Evolutionary conservation across 768 basidiomycete species (phyloP), one percentile per base, ranked within the genome.

Genomic region (Mycena amicta): DNA sequence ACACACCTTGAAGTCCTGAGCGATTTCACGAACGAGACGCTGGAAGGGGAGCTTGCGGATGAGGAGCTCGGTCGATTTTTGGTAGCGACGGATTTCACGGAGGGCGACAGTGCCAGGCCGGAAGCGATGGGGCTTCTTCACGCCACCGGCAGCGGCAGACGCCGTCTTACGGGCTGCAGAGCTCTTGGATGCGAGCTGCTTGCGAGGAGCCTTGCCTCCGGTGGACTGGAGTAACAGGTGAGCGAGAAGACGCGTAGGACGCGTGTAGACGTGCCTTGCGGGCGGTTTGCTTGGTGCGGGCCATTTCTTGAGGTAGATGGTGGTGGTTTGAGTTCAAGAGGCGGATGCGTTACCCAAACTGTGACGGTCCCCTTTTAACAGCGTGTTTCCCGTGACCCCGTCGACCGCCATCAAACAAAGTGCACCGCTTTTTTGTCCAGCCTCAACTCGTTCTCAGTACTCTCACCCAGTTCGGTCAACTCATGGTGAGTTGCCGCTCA

Each of bases 61-160:
- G 60, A 86, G 78, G 31, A 86, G 75, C 69, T 86, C 83, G 27
- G 84, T 86, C 15, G 82, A 84, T 71, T 85, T 85, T 66, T 85
- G 84, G 71, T 85, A 83, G 30, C 81, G 79, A 64, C 87, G 75
- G 66, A 89, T 89, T 75, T 90, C 87, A 76, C 87, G 85, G 58
- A 90, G 82, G 66, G 88, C 88, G 72, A 90, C 87, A 50, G 87
- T 89, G 72, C 88, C 88, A 56, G 88, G 88, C 74, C 86, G 82
- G 81, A 89, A 90, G 56, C 89, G 83, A 85, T 89, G 88, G 64
- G 88, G 88, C 77, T 89, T 89, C 84, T 90, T 90, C 72, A 90
- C 86, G 72, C 86, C 86, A 71, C 85, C 84, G 63, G 84, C 72
- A 49, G 81, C 74, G 56, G 80, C 78, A 5, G 77, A 64, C 15